Evolutionary conservation across 495 filamentous ascomycete species (phyloP).

Genomic region (Penicillium canescens): DNA sequence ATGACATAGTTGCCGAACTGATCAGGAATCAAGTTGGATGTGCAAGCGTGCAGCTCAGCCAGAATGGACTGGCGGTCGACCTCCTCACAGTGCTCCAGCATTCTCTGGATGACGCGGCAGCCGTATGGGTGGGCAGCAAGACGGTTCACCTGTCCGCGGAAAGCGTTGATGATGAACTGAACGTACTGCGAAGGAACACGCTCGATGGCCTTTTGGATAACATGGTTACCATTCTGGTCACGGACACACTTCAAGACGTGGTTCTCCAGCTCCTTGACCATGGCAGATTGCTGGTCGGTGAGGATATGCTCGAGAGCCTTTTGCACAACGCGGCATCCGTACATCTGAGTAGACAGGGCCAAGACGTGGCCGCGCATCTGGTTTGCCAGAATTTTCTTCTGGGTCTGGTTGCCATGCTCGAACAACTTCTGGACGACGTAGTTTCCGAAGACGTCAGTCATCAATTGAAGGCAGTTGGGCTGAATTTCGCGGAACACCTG

Average conservation of each 20-base stretch:
- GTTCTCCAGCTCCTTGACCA: conserved; percentile 82
- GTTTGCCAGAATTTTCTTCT: conserved; percentile 83
- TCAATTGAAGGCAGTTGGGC: conserved; percentile 79
- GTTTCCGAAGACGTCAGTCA: conserved; percentile 97
- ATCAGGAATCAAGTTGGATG: conserved; percentile 73
- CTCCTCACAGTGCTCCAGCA: conserved; percentile 82
- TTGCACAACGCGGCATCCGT: conserved; percentile 94
- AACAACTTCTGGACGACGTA: conserved; percentile 99
- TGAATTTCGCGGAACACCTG: conserved; percentile 85
- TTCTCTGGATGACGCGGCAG: conserved; percentile 91
- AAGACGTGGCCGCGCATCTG: conserved; percentile 85
- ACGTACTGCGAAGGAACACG: conserved; percentile 79
- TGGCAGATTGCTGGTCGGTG: conserved; percentile 80
- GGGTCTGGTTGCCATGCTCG: conserved; percentile 91
- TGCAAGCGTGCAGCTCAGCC: conserved; percentile 74
- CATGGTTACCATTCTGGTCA: conserved; percentile 94
- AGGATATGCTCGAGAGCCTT: conserved; percentile 96
- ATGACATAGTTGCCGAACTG: conserved; percentile 97
- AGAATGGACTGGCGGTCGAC: conserved; percentile 70
- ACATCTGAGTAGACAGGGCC: conserved; percentile 82
- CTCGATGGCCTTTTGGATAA: conserved; percentile 94
- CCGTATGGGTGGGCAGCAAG: conserved; percentile 83
- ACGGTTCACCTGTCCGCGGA: conserved; percentile 74
- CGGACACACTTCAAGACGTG: conserved; percentile 79
- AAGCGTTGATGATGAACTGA: conserved; percentile 84